Base-by-base conservation (phyloP, 2,329 filamentous ascomycete species). In the Botryotinia convoluta region DNA sequence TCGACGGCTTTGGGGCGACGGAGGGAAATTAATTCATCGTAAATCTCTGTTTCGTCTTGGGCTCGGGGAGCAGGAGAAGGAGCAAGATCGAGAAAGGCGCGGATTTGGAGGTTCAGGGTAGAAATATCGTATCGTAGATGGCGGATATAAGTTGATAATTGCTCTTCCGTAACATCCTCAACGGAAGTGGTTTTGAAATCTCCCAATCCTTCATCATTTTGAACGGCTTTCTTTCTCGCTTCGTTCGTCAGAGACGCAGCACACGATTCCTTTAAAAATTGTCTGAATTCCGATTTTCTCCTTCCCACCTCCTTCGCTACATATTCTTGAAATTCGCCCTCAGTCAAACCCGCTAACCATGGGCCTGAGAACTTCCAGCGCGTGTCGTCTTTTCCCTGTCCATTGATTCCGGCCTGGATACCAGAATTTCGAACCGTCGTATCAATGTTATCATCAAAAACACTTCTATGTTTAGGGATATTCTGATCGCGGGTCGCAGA, bases 311-410 rank as follows among this genome's bases (percentile, higher is more conserved):
- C 82, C 77, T 85, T 88, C 69, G 83, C 80, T 20, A 92, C 74
- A 77, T 88, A 92, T 42, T 81, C 79, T 39, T 86, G 82, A 78
- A 92, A 91, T 22, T 89, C 85, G 29, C 89, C 89, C 74, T 90
- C 85, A 7, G 84, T 86, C 84, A 91, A 86, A 61, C 87, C 87
- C 48, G 89, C 89, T 48, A 92, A 84, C 89, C 89, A 92, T 4
- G 90, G 90, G 0, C 90, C 90, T 39, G 83, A 82, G 76, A 91
- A 92, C 79, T 89, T 91, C 90, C 90, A 92, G 75, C 90, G 85
- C 77, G 84, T 84, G 75, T 86, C 85, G 16, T 76, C 82, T 51
- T 80, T 77, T 59, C 83, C 78, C 18, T 57, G 65, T 7, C 48
- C 48, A 0, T 9, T 39, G 0, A 26, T 4, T 26, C 48, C 65